Evolutionary conservation across 208 protist genomes (phyloP), one percentile per base, ranked within the genome.

Genomic region (Crithidia expoeki): DNA sequence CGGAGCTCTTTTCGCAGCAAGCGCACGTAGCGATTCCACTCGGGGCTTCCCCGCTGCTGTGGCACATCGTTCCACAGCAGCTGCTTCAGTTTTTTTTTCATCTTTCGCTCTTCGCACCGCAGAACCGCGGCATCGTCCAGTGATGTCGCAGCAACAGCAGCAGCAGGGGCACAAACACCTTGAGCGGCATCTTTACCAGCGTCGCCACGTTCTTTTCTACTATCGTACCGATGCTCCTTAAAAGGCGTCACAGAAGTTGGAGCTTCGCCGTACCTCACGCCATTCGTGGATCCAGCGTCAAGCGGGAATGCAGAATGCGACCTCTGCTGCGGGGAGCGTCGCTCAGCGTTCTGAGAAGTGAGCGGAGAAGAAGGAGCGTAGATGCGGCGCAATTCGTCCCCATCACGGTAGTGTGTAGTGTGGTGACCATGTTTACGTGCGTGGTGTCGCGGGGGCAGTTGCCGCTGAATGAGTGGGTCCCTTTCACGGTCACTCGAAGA

Each of bases 21-120:
- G 14, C 56, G 67, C 59, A 90, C 19, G 74, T 89, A 90, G 5
- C 66, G 60, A 23, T 75, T 72, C 84, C 79, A 93, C 55, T 83
- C 59, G 7, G 62, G 57, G 16, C 52, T 71, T 12, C 74, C 79
- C 0, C 80, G 81, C 53, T 74, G 62, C 57, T 80, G 61, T 3
- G 84, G 84, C 28, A 87, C 63, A 16, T 86, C 79, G 47, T 65
- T 70, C 76, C 80, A 84, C 7, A 90, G 73, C 11, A 93, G 74
- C 68, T 72, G 65, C 76, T 90, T 86, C 67, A 93, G 76, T 25
- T 61, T 72, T 46, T 67, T 73, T 21, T 80, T 82, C 36, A 93
- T 64, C 17, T 62, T 72, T 0, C 79, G 76, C 80, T 87, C 82
- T 66, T 86, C 72, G 27, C 59, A 77, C 4, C 61, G 62, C 34